Base-by-base conservation (phyloP, 192 early-diverging fungal genomes). In the Linnemannia elongata region DNA sequence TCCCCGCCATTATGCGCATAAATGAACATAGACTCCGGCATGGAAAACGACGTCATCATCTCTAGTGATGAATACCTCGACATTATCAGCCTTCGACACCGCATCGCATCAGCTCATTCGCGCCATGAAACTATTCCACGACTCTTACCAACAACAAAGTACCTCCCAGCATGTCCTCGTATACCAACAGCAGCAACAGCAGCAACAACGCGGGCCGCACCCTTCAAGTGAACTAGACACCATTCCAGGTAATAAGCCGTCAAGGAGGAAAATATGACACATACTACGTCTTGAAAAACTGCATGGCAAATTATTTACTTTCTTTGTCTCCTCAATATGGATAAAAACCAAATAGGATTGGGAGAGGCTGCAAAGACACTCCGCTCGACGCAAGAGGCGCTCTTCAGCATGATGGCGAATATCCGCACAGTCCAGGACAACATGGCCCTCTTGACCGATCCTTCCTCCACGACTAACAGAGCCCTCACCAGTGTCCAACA, bases 351-450 rank as follows among this genome's bases (percentile, higher is more conserved):
- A 36, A 41, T 38, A 75, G 74, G 55, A 18, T 8, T 75, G 8
- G 74, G 74, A 24, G 74, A 75, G 24, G 74, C 47, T 8, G 47
- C 55, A 47, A 52, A 35, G 12, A 15, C 54, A 15, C 74, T 75
- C 17, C 33, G 22, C 17, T 47, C 54, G 8, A 57, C 38, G 20
- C 74, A 57, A 13, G 44, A 75, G 12, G 22, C 52, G 5, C 41
- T 77, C 13, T 24, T 63, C 12, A 30, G 30, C n/a, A 77, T 77
- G 60, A 30, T 77, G 76, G 6, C 12, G 22, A 68, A 69, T 22
- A 66, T 68, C 63, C 76, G 36, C 3, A 18, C 33, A 17, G 24
- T 77, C 33, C 35, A 68, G n/a, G 17, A 42, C 6, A n/a, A 60
- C 17, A 27, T 77, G 6, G 2, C 18, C 12, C 36, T 41, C 60